These are phyloP conservation scores for Pluteus cervinus DNA, from an alignment of 768 basidiomycete genomes.

Conservation along the genomic window DNA sequence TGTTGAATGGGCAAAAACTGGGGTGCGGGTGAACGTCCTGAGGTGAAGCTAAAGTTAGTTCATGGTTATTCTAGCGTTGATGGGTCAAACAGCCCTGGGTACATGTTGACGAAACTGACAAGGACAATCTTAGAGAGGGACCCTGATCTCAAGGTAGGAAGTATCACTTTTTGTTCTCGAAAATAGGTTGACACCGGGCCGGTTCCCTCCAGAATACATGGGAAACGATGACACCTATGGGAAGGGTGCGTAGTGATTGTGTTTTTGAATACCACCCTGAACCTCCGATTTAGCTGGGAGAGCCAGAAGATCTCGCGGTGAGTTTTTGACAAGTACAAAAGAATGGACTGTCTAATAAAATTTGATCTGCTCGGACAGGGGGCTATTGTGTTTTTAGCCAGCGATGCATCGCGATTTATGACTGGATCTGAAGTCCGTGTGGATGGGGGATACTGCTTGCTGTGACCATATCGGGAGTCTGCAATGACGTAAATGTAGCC, in stretches of 20 bases:
- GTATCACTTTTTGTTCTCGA: background rate
- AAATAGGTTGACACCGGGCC: background rate
- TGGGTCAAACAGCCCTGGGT: constrained; percentile 63
- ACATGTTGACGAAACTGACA: constrained; percentile 91
- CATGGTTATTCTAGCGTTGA: constrained; percentile 3
- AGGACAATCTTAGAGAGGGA: constrained; percentile 74
- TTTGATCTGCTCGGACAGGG: constrained; percentile 39
- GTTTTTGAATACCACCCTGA: constrained; percentile 7
- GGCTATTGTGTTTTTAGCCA: constrained; percentile 85
- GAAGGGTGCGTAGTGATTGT: constrained; percentile 46
- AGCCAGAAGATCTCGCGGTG: constrained; percentile 87
- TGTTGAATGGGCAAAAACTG: constrained; percentile 93
- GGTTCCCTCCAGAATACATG: constrained; percentile 57
- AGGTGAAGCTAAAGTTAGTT: constrained; percentile 36
- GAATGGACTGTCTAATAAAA: background rate
- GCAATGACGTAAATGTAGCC: too few relatives aligned
- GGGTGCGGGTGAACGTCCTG: constrained; percentile 79
- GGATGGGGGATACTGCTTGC: constrained; percentile 83
- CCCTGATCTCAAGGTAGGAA: constrained; percentile 62
- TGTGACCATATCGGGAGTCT: constrained; percentile 41
- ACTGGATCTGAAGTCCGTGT: constrained; percentile 82
- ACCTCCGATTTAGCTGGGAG: constrained; percentile 58
- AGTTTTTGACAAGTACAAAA: constrained; percentile 13
- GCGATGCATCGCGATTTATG: constrained; percentile 86
- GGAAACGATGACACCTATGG: constrained; percentile 84